Conservation (phyloP, 2,329 filamentous ascomycete species). For the Myriosclerotinia duriaeana region DNA sequence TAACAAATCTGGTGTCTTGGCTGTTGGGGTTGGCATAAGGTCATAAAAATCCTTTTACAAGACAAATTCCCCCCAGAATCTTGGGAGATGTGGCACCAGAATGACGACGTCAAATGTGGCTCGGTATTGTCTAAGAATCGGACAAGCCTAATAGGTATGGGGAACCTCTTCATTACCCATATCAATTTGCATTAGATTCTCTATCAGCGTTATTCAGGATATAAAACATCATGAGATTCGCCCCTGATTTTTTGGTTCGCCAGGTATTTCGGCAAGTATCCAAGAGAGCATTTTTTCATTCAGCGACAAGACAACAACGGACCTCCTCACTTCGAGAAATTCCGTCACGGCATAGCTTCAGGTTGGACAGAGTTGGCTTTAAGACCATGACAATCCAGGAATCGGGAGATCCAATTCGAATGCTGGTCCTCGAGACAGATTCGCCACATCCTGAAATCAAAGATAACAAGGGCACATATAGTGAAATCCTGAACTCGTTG, state of each 20-base stretch:
- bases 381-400: background rate
- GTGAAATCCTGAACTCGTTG: constrained; percentile 52
- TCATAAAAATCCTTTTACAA: too few relatives aligned
- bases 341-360: background rate
- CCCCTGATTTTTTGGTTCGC: background rate
- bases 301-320: too few relatives aligned
- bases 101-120: too few relatives aligned
- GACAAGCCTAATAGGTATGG: background rate
- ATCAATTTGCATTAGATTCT: background rate
- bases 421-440: constrained; percentile 60
- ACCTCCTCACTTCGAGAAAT: background rate
- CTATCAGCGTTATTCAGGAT: background rate
- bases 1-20: too few relatives aligned
- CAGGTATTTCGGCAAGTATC: background rate
- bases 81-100: too few relatives aligned
- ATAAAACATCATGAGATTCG: background rate
- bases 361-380: background rate
- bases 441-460: constrained; percentile 53
- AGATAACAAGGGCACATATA: constrained; percentile 52
- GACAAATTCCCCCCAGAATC: too few relatives aligned
- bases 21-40: too few relatives aligned
- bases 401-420: constrained; percentile 35
- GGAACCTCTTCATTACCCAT: background rate
- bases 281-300: background rate
- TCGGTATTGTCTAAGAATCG: too few relatives aligned